These are phyloP conservation scores for Thermomyces lanuginosus DNA, from an alignment of 2,329 filamentous ascomycete species.

Conservation along the genomic window DNA sequence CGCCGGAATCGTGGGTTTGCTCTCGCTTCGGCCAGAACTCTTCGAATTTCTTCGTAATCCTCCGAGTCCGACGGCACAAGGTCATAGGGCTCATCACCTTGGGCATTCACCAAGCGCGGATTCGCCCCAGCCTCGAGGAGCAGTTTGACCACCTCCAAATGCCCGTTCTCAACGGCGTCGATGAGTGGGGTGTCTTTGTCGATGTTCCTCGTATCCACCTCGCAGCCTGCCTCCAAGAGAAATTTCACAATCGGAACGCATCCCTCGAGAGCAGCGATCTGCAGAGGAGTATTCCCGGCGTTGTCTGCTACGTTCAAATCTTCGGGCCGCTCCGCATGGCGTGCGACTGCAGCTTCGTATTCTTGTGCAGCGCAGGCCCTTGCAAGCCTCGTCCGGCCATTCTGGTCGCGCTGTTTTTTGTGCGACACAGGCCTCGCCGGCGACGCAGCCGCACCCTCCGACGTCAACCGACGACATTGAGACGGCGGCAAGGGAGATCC, in stretches of 20 bases:
- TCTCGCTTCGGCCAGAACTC: slow-evolving; percentile 47
- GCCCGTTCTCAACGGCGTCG: slow-evolving; percentile 90
- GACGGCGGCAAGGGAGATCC: slow-evolving; percentile 28
- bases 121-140: slow-evolving; percentile 78
- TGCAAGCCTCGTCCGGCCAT: slow-evolving; percentile 80
- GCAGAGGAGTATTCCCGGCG: slow-evolving; percentile 87
- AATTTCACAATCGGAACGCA: slow-evolving; percentile 75
- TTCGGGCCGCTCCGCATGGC: slow-evolving; percentile 62
- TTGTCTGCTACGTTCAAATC: slow-evolving; percentile 84
- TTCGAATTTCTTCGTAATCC: slow-evolving; percentile 63
- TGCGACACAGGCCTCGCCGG: slow-evolving; percentile 49
- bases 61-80: slow-evolving; percentile 60
- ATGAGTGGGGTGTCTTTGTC: slow-evolving; percentile 86
- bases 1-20: slow-evolving; percentile 35
- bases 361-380: slow-evolving; percentile 77
- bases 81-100: slow-evolving; percentile 81
- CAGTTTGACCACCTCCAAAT: slow-evolving; percentile 72
- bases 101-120: slow-evolving; percentile 77
- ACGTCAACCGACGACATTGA: slow-evolving; percentile 24
- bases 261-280: slow-evolving; percentile 80
- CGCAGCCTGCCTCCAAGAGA: slow-evolving; percentile 68
- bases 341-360: slow-evolving; percentile 58
- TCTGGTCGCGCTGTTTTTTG: slow-evolving; percentile 80
- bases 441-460: slow-evolving; percentile 37
- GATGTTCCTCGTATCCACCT: slow-evolving; percentile 59